Evolutionary conservation across 2,329 filamentous ascomycete genomes (phyloP), one percentile per base, ranked within the genome.

Genomic region (Verticillium isaacii): DNA sequence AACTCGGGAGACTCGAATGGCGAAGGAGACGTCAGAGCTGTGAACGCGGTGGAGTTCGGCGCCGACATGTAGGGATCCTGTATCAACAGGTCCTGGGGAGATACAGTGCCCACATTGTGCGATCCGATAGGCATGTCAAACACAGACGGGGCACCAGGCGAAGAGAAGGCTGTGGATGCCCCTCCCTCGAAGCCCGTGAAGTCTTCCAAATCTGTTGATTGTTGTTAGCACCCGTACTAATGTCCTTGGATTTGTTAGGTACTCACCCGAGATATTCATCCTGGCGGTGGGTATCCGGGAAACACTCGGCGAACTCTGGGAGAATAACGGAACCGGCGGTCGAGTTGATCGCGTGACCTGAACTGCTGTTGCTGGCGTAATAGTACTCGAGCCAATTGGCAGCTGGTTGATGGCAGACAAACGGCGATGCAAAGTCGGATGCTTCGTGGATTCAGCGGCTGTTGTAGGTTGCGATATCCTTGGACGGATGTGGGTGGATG

Each of bases 1-100:
- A 89, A 88, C 62, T 87, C 89, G 12, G 92, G 92, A 59, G 92
- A 96, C 69, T 89, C 90, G 70, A 87, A 89, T 62, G 87, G 82
- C n/a, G 90, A 91, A 55, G 93, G 93, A 63, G 93, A 95, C 62
- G 92, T 96, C 75, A 97, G 72, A 66, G 92, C 88, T 39, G 93
- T 96, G 72, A 95, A 87, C 37, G 91, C 88, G 56, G 89, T 84
- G 2, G 93, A 96, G 71, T 91, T 91, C 34, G 93, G 93, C 41
- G 92, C 87, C 65, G 92, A 96, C 72, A 86, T 81, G 70, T 87
- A 86, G 63, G 84, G 81, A 70, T 91, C 86, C 67, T 87, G 85
- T 68, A 93, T 81, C 67, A 89, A 78, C 66, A 96, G 81, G 70
- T 97, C 92, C 75, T 91, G 89, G 23, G 93, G 93, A 64, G 93